Percentiles rank a stretch among this genome's conserved stretches.
phyloP scores from a whole-genome alignment of 257 asterid genomes.

The Solanum okadae region DNA sequence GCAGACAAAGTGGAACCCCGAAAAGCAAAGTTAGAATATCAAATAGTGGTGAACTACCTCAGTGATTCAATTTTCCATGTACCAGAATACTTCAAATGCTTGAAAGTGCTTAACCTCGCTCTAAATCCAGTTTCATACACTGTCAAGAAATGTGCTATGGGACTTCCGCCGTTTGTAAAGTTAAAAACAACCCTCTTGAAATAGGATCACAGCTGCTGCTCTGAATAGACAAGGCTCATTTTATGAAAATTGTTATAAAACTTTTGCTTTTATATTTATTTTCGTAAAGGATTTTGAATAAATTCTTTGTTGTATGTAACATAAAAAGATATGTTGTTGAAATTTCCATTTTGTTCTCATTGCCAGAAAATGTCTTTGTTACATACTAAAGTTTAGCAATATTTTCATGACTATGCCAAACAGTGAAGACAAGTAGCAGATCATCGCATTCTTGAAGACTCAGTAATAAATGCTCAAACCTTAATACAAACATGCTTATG shows the following conservation, averaged over 20 bases:
- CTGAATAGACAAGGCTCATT: neutral
- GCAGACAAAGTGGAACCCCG: conserved; percentile 57
- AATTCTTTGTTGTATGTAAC: neutral
- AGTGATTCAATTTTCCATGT: conserved; percentile 7
- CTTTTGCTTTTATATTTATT: neutral
- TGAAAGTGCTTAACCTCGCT: neutral
- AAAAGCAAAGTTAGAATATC: conserved; percentile 42
- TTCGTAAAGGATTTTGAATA: neutral
- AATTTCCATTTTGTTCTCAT: neutral
- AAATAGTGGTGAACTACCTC: conserved; percentile 65
- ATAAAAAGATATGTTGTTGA: neutral
- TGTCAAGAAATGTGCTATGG: neutral
- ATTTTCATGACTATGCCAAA: too few relatives aligned
- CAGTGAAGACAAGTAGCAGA: too few relatives aligned
- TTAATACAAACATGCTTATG: neutral
- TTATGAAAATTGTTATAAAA: neutral
- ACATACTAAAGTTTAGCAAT: too few relatives aligned
- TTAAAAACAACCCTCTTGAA: neutral
- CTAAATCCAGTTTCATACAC: neutral
- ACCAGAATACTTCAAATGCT: neutral
- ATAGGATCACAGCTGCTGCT: neutral
- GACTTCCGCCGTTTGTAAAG: neutral
- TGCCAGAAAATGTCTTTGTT: neutral
- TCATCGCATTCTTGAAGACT: too few relatives aligned
- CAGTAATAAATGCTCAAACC: neutral